Conservation (phyloP, 805 yeast genomes). For the Saturnispora mendoncae region DNA sequence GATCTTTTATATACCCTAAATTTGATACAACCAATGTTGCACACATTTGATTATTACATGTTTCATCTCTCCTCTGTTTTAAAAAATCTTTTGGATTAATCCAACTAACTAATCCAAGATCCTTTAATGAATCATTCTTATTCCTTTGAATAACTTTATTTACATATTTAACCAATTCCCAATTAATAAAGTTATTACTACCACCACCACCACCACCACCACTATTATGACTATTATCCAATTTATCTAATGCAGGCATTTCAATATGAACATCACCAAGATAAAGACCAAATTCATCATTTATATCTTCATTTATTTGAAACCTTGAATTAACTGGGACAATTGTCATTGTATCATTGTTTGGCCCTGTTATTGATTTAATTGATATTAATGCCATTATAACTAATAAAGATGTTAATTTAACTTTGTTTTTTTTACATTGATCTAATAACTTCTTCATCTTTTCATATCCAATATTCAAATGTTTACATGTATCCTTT, state of each 20-base stretch:
- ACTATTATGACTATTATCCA: too few species aligned
- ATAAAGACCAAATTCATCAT: conserved; percentile 11
- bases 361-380: conserved; percentile 9
- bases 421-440: conserved; percentile 12
- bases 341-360: conserved; percentile 12
- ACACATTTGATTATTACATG: conserved; percentile 11
- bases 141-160: conserved; percentile 11
- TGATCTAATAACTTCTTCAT: neutral
- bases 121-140: conserved; percentile 9
- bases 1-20: conserved; percentile 5
- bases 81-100: conserved; percentile 10
- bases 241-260: conserved; percentile 8
- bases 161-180: conserved; percentile 11
- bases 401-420: conserved; percentile 12
- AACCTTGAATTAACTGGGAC: conserved; percentile 12
- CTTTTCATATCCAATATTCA: conserved; percentile 5
- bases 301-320: conserved; percentile 1
- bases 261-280: conserved; percentile 12
- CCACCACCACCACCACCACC: neutral
- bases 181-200: too few species aligned
- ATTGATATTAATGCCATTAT: conserved; percentile 10
- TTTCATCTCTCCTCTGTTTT: conserved; percentile 3
- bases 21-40: conserved; percentile 12
- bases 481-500: conserved; percentile 9
- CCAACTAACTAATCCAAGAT: conserved; percentile 12